Evolutionary conservation across 768 basidiomycete species (phyloP).

Genomic region (Chalciporus pseudorubinellus): DNA sequence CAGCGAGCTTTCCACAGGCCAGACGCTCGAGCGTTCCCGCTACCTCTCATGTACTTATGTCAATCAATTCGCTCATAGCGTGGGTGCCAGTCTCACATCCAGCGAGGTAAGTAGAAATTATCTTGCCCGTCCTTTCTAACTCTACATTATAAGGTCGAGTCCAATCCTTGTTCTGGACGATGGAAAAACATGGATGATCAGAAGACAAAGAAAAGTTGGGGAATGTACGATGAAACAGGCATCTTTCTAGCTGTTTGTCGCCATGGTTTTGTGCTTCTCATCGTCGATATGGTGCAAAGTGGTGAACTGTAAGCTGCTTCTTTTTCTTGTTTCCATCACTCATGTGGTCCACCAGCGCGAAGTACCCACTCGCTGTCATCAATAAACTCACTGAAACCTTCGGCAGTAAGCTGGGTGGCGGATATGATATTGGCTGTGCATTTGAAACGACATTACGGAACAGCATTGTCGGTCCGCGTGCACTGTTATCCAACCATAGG

Average conservation of each 20-base stretch:
- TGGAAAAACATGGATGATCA: too few relatives aligned
- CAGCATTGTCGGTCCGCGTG: too few relatives aligned
- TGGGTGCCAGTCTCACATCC: background rate
- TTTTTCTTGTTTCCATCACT: too few relatives aligned
- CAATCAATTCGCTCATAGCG: background rate
- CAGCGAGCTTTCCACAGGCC: background rate
- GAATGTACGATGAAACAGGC: background rate
- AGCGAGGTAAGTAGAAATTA: background rate
- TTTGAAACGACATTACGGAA: background rate
- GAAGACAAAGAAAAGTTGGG: too few relatives aligned
- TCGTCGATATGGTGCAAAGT: background rate
- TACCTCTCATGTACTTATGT: background rate
- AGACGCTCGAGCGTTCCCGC: background rate
- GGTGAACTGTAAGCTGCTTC: too few relatives aligned
- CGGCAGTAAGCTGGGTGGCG: too few relatives aligned
- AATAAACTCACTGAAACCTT: too few relatives aligned
- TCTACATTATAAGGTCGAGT: background rate
- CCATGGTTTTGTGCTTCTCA: background rate
- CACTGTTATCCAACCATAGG: too few relatives aligned
- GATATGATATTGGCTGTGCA: too few relatives aligned
- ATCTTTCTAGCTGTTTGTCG: background rate
- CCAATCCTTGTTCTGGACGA: background rate
- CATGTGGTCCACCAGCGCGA: background rate
- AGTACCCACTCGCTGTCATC: background rate
- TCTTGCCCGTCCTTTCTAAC: background rate